Evolutionary conservation across 1,284 basidiomycete genomes (phyloP).

Genomic region (Sparassis latifolia): DNA sequence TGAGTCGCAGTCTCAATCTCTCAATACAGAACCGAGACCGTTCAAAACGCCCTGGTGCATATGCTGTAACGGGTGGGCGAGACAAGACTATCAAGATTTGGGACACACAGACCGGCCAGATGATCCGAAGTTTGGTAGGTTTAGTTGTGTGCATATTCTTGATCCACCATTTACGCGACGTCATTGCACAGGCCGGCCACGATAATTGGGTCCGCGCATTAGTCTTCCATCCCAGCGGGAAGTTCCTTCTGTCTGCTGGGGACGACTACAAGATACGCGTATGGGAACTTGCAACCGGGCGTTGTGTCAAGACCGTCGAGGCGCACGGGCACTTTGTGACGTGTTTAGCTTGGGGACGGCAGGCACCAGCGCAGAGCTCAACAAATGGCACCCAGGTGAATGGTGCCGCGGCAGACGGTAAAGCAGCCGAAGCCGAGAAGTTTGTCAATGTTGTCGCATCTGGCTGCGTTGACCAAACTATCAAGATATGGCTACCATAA

Average conservation of each 20-base stretch:
- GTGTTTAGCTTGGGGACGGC: constrained; percentile 59
- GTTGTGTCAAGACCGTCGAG: constrained; percentile 63
- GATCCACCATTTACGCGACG: too few relatives aligned
- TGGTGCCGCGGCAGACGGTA: constrained; percentile 22
- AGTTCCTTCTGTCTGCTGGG: constrained; percentile 64
- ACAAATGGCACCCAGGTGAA: constrained; percentile 27
- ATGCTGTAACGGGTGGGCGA: constrained; percentile 60
- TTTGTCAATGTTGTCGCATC: constrained; percentile 64
- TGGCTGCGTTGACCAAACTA: constrained; percentile 53
- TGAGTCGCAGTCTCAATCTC: not conserved
- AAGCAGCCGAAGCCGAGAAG: constrained; percentile 20
- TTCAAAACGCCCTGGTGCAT: constrained; percentile 34
- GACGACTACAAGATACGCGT: constrained; percentile 76
- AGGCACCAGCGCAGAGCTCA: constrained; percentile 33
- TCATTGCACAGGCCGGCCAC: constrained; percentile 40
- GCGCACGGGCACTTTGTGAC: constrained; percentile 70
- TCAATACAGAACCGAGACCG: constrained; percentile 14
- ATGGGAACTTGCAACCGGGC: constrained; percentile 68
- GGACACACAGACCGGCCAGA: constrained; percentile 62
- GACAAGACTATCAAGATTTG: constrained; percentile 73
- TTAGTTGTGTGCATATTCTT: not conserved
- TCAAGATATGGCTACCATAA: constrained; percentile 28
- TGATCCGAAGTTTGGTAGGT: constrained; percentile 57
- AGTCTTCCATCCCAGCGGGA: constrained; percentile 69
- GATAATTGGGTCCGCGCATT: constrained; percentile 69